Base-by-base conservation (phyloP, 2,329 filamentous ascomycete species). In the Graphiopsis chlorocephala region DNA sequence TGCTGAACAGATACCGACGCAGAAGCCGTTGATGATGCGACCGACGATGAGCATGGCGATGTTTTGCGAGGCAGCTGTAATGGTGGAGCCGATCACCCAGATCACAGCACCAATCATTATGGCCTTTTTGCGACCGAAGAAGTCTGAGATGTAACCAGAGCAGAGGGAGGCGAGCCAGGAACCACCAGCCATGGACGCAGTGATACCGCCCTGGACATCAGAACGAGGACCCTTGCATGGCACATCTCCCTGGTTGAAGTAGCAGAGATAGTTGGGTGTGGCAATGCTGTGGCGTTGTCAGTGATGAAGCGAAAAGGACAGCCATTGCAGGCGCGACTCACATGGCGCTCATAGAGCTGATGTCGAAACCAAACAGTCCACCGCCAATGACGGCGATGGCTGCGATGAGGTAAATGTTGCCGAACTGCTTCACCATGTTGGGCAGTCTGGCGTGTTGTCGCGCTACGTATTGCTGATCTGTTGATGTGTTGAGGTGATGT, bases 311-410 rank as follows among this genome's bases (percentile, higher is more conserved):
- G 45, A 35, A 31, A 26, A 23, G 10, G 6, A 25, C 8, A 25
- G 3, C 2, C 23, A 26, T n/a, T 23, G 29, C 15, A 12, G 23
- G 23, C 14, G 29, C 15, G 55, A 67, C 70, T 48, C 70, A 79
- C 71, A 80, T 79, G 17, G 79, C 78, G 64, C 85, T 88, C 89
- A 92, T 91, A 50, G 88, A 90, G 64, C 85, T 86, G 72, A 93
- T 91, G 77, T 93, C 90, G 74, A 93, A 93, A 71, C 90, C 91
- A 72, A 93, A 92, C 26, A 92, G 81, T 20, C 85, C 86, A 74
- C 89, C 89, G 69, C 89, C 89, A 80, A 82, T 81, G 68, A 85
- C 81, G 74, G 85, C 80, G 73, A 86, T 84, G 72, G 82, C 83
- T 61, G 84, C 82, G 67, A 86, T 85, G 65, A 82, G 75, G 72